These are phyloP conservation scores for Westerdykella aurantiaca DNA, from an alignment of 2,329 filamentous ascomycete species.

Conservation along the genomic window DNA sequence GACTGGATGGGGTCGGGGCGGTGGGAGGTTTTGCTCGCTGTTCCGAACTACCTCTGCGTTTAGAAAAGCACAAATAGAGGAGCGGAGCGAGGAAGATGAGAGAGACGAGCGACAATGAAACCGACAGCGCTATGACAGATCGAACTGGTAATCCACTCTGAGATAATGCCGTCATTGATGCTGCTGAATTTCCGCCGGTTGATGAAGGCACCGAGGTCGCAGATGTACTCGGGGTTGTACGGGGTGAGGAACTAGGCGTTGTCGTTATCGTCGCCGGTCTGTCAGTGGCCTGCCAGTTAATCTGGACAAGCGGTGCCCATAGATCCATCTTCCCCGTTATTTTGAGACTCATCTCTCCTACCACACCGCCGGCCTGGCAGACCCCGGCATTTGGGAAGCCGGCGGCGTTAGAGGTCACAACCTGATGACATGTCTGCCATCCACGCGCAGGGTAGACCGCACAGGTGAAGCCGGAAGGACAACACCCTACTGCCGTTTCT, in stretches of 20 bases:
- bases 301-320: slow-evolving; percentile 16
- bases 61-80: too few relatives aligned
- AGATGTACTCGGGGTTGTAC: not conserved
- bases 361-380: slow-evolving; percentile 3
- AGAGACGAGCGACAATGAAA: too few relatives aligned
- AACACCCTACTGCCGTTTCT: slow-evolving; percentile 19
- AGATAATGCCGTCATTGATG: not conserved
- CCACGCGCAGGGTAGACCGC: slow-evolving; percentile 3
- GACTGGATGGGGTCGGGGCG: too few relatives aligned
- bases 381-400: slow-evolving; percentile 3
- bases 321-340: slow-evolving; percentile 6
- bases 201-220: not conserved
- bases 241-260: too few relatives aligned
- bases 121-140: too few relatives aligned
- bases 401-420: slow-evolving; percentile 5
- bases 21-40: too few relatives aligned
- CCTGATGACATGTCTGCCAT: slow-evolving; percentile 14
- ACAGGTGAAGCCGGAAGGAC: slow-evolving; percentile 15
- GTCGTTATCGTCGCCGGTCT: not conserved
- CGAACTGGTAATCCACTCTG: too few relatives aligned
- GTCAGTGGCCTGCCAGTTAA: slow-evolving; percentile 14
- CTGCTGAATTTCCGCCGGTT: not conserved
- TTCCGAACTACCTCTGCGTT: too few relatives aligned
- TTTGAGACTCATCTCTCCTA: slow-evolving; percentile 6
- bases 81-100: too few relatives aligned